These are phyloP conservation scores for Tetracladium setigerum DNA, from an alignment of 495 filamentous ascomycete species.

Conservation along the genomic window DNA sequence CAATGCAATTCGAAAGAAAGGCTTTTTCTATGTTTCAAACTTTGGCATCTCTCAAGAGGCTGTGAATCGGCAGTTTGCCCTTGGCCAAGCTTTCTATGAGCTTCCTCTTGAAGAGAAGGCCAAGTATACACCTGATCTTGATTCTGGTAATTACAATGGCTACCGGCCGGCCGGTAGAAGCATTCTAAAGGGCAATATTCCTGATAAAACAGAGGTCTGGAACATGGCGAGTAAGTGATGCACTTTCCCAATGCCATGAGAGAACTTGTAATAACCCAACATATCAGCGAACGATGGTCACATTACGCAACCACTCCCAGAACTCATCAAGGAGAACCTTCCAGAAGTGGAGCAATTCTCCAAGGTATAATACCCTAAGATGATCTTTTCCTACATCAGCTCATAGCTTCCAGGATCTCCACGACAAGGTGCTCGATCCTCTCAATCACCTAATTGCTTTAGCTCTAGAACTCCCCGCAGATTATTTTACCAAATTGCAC, in stretches of 20 bases:
- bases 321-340: slow-evolving; percentile 21
- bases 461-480: slow-evolving; percentile 46
- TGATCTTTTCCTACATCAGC: no score
- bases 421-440: slow-evolving; percentile 36
- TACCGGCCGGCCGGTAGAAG: no score
- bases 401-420: no score
- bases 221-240: no score
- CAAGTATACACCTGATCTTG: slow-evolving; percentile 38
- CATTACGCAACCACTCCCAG: no score
- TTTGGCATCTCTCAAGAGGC: slow-evolving; percentile 49
- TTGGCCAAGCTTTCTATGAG: slow-evolving; percentile 45
- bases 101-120: slow-evolving; percentile 48
- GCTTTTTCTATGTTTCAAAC: slow-evolving; percentile 49
- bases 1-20: slow-evolving; percentile 27
- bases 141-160: slow-evolving; percentile 39
- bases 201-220: no score
- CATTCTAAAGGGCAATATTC: no score
- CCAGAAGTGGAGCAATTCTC: no score
- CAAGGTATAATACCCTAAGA: no score
- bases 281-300: no score
- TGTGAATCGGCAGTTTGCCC: slow-evolving; percentile 47
- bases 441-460: slow-evolving; percentile 41
- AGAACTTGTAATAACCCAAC: no score
- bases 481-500: slow-evolving; percentile 40
- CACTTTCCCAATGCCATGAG: no score